These are phyloP conservation scores for Aspergillus pseudonomiae DNA, from an alignment of 2,329 filamentous ascomycete species.

Conservation along the genomic window DNA sequence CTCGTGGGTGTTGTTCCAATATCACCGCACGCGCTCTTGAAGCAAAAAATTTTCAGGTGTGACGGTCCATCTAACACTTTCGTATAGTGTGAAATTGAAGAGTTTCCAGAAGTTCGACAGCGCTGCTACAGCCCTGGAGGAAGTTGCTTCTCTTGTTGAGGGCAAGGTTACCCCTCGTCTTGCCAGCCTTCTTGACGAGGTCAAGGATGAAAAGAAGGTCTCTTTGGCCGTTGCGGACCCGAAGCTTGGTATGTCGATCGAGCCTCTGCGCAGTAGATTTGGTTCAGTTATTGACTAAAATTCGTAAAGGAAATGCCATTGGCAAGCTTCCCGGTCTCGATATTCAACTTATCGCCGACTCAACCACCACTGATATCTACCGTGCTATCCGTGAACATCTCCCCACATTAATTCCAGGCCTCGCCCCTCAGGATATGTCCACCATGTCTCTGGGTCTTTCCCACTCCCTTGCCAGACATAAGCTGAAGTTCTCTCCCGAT, in stretches of 20 bases:
- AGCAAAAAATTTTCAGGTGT: slow-evolving; percentile 32
- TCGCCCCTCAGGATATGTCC: slow-evolving; percentile 81
- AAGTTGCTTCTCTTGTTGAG: slow-evolving; percentile 85
- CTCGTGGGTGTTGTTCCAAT: background rate
- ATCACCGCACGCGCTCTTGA: slow-evolving; percentile 2
- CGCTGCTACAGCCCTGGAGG: slow-evolving; percentile 84
- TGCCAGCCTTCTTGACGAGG: slow-evolving; percentile 75
- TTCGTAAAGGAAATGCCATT: slow-evolving; percentile 70
- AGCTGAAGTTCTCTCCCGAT: slow-evolving; percentile 97
- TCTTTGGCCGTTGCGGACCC: slow-evolving; percentile 92
- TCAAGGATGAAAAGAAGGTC: slow-evolving; percentile 97
- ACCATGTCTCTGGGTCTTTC: slow-evolving; percentile 96
- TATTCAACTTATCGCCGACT: slow-evolving; percentile 81
- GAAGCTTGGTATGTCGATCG: slow-evolving; percentile 66
- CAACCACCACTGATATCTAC: slow-evolving; percentile 83
- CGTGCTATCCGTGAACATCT: slow-evolving; percentile 92
- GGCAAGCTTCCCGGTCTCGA: slow-evolving; percentile 87
- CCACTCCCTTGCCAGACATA: slow-evolving; percentile 94
- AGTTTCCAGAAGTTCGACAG: slow-evolving; percentile 97
- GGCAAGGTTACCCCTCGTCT: slow-evolving; percentile 93
- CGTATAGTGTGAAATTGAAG: slow-evolving; percentile 82
- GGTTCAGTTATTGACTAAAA: slow-evolving; percentile 19
- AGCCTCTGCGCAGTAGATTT: background rate
- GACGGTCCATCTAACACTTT: slow-evolving; percentile 27
- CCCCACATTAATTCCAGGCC: slow-evolving; percentile 84